Percentiles rank a stretch among this genome's conserved stretches.
Evolutionary conservation across 768 basidiomycete genomes (phyloP).

Genomic region (Mycena capillaripes): DNA sequence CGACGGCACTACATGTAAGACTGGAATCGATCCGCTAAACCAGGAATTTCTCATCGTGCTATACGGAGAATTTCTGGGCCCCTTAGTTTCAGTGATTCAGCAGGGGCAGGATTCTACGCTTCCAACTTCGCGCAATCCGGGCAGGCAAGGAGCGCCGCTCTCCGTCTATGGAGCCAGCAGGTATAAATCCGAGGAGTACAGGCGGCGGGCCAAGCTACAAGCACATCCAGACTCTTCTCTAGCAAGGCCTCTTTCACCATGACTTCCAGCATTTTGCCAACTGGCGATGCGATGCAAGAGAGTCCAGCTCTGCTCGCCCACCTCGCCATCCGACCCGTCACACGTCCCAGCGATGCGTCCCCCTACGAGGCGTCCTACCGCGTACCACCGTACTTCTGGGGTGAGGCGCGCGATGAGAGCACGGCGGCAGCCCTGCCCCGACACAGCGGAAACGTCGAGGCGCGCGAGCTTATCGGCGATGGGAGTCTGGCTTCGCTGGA

Average conservation of each 20-base stretch:
- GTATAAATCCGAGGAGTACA: not conserved
- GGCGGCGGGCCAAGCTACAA: conserved; percentile 4
- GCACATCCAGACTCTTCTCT: conserved; percentile 5
- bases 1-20: not conserved
- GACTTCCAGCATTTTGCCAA: not conserved
- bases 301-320: conserved; percentile 4
- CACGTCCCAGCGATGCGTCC: not conserved
- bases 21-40: conserved; percentile 8
- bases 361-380: conserved; percentile 19
- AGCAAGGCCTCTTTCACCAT: not conserved
- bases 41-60: conserved; percentile 1
- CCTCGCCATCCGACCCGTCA: conserved; percentile 7
- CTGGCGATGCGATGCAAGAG: conserved; percentile 9
- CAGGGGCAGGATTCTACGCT: conserved; percentile 6
- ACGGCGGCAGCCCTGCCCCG: not conserved
- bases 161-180: conserved; percentile 3
- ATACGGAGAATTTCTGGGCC: not conserved
- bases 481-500: not conserved
- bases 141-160: conserved; percentile 4
- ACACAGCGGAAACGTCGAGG: not conserved
- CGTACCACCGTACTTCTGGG: conserved; percentile 24
- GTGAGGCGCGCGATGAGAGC: not conserved
- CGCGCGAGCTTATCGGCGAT: conserved; percentile 18
- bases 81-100: conserved; percentile 4
- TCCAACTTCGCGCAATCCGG: not conserved